phyloP scores from a whole-genome alignment of 352 stramenopile species.

The Pythium myriotylum region DNA sequence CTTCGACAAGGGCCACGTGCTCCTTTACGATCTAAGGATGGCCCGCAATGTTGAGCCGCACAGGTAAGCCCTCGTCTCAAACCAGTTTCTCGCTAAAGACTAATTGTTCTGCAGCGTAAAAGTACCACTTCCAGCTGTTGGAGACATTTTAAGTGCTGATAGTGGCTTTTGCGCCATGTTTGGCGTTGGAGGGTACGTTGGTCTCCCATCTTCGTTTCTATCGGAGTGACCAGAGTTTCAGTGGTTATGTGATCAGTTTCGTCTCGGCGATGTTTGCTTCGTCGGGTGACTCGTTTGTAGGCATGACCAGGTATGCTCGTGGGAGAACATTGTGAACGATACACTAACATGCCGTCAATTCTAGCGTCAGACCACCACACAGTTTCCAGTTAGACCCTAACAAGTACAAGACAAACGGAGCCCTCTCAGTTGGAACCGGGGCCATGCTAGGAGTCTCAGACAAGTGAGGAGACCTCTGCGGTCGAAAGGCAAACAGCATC shows the following conservation, averaged over 20 bases:
- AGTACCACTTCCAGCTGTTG: conserved; percentile 43
- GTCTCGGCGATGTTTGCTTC: conserved; percentile 11
- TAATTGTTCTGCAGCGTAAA: conserved; percentile 33
- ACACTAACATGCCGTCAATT: not conserved
- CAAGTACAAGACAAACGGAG: conserved; percentile 75
- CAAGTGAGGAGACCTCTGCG: conserved; percentile 45
- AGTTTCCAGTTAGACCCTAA: conserved; percentile 19
- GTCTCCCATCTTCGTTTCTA: not conserved
- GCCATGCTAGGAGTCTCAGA: conserved; percentile 69
- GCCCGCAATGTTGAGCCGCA: conserved; percentile 26
- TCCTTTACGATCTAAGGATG: conserved; percentile 73
- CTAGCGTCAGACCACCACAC: conserved; percentile 11
- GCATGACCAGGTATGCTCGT: conserved; percentile 10
- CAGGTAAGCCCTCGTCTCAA: conserved; percentile 38
- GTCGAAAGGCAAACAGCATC: not conserved
- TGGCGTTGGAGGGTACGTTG: conserved; percentile 60
- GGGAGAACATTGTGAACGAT: not conserved
- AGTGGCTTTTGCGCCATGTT: conserved; percentile 59
- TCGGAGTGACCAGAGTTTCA: too few relatives aligned
- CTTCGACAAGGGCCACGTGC: conserved; percentile 63
- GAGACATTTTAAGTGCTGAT: conserved; percentile 63
- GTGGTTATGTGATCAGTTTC: conserved; percentile 15
- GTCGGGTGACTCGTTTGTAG: conserved; percentile 5
- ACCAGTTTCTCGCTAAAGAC: not conserved
- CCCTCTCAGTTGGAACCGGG: conserved; percentile 58